Evolutionary conservation across 139 green algal genomes (phyloP).

Genomic region (Parachlorella kessleri): DNA sequence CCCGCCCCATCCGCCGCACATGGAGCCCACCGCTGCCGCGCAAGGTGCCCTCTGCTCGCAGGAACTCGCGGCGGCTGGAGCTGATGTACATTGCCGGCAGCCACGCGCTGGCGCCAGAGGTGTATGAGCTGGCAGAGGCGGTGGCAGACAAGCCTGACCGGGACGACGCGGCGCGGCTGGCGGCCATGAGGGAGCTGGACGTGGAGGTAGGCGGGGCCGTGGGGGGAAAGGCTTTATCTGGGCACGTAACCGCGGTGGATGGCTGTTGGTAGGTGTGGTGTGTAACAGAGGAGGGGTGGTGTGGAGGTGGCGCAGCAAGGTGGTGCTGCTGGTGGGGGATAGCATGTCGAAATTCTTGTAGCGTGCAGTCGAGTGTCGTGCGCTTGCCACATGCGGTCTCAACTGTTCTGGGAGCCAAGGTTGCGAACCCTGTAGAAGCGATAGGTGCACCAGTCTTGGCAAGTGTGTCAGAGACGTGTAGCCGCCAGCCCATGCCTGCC

Average conservation of each 20-base stretch:
- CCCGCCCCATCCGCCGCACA: background rate
- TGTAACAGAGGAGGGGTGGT: too few species aligned
- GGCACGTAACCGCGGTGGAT: too few species aligned
- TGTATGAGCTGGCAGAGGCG: constrained; percentile 68
- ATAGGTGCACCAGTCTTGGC: too few species aligned
- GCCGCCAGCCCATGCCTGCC: background rate
- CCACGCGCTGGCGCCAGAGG: constrained; percentile 77
- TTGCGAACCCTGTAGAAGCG: too few species aligned
- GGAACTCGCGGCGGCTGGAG: constrained; percentile 72
- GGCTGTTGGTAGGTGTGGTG: too few species aligned
- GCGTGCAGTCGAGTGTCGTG: background rate
- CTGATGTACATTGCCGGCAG: constrained; percentile 75
- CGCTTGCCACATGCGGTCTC: background rate
- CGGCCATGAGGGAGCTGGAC: constrained; percentile 23
- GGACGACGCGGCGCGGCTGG: constrained; percentile 7
- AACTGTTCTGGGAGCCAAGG: too few species aligned
- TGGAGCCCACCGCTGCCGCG: too few species aligned
- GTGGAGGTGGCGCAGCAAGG: too few species aligned
- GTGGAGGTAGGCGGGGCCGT: constrained; percentile 12
- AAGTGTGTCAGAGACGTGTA: background rate
- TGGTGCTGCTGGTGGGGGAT: too few species aligned
- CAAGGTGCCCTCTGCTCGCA: constrained; percentile 9
- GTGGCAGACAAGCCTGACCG: background rate
- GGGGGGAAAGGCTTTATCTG: too few species aligned
- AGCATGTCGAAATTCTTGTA: background rate